Evolutionary conservation across 768 basidiomycete genomes (phyloP), one percentile per base, ranked within the genome.

Genomic region (Chalciporus pseudorubinellus): DNA sequence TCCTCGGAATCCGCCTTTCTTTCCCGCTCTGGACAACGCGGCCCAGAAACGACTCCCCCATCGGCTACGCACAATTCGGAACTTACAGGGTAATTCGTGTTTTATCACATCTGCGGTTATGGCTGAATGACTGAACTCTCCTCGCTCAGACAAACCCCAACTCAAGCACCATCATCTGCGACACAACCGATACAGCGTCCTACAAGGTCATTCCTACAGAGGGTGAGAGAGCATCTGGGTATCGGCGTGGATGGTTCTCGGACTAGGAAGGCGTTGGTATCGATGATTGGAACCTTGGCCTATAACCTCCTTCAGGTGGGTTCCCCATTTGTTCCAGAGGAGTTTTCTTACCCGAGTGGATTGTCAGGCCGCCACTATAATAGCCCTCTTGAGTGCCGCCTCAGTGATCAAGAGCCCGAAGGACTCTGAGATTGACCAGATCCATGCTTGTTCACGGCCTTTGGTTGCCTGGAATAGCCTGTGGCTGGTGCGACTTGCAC

Each of bases 391-490:
- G 10, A 73, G 70, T 8, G 66, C 79, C 29, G 76, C 79, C 6
- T 75, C 79, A 0, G 64, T 70, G 24, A 71, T 72, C 21, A 69
- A 70, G 55, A 85, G 80, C 55, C 79, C 79, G 3, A 72, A 66
- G 1, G 42, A 72, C 33, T 63, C 67, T 3, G 55, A 50, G 4
- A 47, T 71, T 36, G 77, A 73, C 43, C 86, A 89, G 68, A 85
- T 85, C 74, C 58, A 69, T 21, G 83, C 83, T 0, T 89, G 87
- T 56, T 74, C 74, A 39, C 76, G 81, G 16, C 86, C 87, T 8
- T 65, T 89, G 21, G 87, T 87, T 6, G 69, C 74, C 2, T 89
- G 86, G 87, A 78, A 83, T 46, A 73, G 75, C 31, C 69, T 89
- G 5, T 89, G 87, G 87, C 64, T 83, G 21, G 70, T 75, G 18